phyloP scores from a whole-genome alignment of 208 protist genomes.

The Blastocrithidia nonstop region DNA sequence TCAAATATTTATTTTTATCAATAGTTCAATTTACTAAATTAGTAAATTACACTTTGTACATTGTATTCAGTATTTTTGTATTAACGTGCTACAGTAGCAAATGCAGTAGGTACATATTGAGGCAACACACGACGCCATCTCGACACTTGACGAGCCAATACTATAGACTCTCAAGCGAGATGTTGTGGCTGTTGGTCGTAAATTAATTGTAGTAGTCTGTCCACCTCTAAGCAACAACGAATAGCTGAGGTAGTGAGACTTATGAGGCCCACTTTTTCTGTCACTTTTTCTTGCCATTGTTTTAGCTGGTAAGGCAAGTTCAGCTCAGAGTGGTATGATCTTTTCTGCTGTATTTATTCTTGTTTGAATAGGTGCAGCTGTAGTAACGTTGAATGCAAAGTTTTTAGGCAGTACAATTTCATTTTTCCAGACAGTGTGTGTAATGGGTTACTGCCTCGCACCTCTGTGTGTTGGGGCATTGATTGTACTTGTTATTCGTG shows the following conservation, averaged over 20 bases:
- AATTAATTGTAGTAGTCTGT: conserved; percentile 47
- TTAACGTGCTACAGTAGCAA: too few relatives aligned
- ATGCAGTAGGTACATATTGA: conserved; percentile 16
- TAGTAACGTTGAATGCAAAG: conserved; percentile 87
- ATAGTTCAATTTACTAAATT: too few relatives aligned
- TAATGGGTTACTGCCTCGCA: conserved; percentile 89
- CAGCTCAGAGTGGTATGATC: conserved; percentile 24
- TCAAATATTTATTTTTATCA: too few relatives aligned
- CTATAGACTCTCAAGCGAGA: conserved; percentile 44
- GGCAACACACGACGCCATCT: conserved; percentile 23
- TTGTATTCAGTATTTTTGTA: too few relatives aligned
- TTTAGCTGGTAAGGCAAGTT: conserved; percentile 17
- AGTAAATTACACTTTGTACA: too few relatives aligned
- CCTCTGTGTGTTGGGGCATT: conserved; percentile 59
- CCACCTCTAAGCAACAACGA: conserved; percentile 19
- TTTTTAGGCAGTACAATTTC: conserved; percentile 83
- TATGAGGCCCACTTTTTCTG: conserved; percentile 88
- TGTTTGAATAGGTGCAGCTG: conserved; percentile 66
- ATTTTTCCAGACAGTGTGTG: conserved; percentile 90
- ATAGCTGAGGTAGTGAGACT: conserved; percentile 74
- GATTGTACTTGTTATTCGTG: conserved; percentile 13
- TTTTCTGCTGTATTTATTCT: conserved; percentile 86
- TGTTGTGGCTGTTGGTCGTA: conserved; percentile 45
- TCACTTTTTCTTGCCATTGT: conserved; percentile 73
- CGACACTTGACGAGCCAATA: conserved; percentile 54